Evolutionary conservation across 208 protist genomes (phyloP).

Genomic region (Wallacemonas sp.): DNA sequence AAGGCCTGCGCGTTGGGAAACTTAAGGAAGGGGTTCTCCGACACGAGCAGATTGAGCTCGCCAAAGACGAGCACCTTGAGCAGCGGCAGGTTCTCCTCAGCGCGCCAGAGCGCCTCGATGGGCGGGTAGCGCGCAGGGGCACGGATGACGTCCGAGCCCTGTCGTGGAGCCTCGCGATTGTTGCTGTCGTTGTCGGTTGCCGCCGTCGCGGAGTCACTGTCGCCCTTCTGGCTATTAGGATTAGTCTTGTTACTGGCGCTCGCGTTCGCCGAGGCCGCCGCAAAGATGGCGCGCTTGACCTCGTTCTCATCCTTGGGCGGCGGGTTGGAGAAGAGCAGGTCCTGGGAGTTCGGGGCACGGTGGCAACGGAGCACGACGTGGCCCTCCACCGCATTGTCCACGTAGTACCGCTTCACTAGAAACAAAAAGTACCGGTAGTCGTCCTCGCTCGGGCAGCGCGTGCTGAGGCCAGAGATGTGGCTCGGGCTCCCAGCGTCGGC

Average conservation of each 20-base stretch:
- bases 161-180: no score
- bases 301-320: constrained; percentile 81
- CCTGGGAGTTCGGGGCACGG: constrained; percentile 49
- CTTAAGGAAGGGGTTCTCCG: constrained; percentile 80
- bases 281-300: constrained; percentile 36
- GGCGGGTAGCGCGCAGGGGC: constrained; percentile 60
- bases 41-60: constrained; percentile 85
- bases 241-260: no score
- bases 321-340: constrained; percentile 78
- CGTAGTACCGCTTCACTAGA: constrained; percentile 76
- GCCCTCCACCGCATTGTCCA: constrained; percentile 85
- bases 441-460: constrained; percentile 47
- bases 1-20: constrained; percentile 72
- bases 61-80: constrained; percentile 84
- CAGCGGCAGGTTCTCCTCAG: constrained; percentile 76
- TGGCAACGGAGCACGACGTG: constrained; percentile 89
- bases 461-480: background rate
- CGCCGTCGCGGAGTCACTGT: background rate
- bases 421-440: constrained; percentile 78
- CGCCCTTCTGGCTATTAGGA: no score
- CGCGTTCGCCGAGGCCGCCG: background rate
- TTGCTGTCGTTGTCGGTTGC: no score
- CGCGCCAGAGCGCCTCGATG: constrained; percentile 73
- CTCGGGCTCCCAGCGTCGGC: background rate
- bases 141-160: constrained; percentile 23